Evolutionary conservation across 2,329 filamentous ascomycete genomes (phyloP).

Genomic region (Teratosphaeria viscida): DNA sequence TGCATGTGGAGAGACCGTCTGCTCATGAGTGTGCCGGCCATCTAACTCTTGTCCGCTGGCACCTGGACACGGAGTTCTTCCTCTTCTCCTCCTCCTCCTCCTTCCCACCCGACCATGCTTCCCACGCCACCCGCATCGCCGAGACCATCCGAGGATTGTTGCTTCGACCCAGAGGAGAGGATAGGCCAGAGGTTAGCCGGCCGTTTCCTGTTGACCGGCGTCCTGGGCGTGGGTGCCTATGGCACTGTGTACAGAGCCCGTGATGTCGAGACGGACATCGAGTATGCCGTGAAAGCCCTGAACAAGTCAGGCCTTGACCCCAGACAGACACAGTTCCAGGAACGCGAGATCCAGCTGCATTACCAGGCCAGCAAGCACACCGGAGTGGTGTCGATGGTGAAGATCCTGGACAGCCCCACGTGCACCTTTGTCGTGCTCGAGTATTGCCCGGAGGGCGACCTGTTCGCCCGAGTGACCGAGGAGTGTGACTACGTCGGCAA

Average conservation of each 20-base stretch:
- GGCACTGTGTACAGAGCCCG: constrained; percentile 88
- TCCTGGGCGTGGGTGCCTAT: constrained; percentile 89
- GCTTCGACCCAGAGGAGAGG: constrained; percentile 61
- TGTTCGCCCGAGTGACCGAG: constrained; percentile 97
- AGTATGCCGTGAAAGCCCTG: constrained; percentile 92
- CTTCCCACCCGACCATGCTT: constrained; percentile 4
- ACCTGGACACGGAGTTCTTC: background rate
- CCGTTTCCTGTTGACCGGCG: constrained; percentile 69
- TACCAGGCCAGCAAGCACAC: constrained; percentile 78
- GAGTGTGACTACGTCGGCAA: constrained; percentile 86
- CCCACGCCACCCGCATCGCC: constrained; percentile 42
- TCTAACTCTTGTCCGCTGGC: background rate
- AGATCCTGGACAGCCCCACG: constrained; percentile 83
- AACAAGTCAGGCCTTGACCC: constrained; percentile 87
- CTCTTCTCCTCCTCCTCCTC: too few species aligned
- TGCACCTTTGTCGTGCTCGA: constrained; percentile 96
- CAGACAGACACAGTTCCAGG: constrained; percentile 81
- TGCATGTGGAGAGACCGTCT: background rate
- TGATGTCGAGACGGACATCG: constrained; percentile 68
- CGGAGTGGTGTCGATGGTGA: constrained; percentile 87
- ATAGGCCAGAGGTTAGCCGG: constrained; percentile 75
- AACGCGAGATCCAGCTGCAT: constrained; percentile 85
- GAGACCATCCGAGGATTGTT: constrained; percentile 25
- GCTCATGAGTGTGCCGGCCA: constrained; percentile 2
- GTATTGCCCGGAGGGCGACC: constrained; percentile 90